phyloP scores from a whole-genome alignment of 1,284 basidiomycete species.

The Ceratobasidium sp. region DNA sequence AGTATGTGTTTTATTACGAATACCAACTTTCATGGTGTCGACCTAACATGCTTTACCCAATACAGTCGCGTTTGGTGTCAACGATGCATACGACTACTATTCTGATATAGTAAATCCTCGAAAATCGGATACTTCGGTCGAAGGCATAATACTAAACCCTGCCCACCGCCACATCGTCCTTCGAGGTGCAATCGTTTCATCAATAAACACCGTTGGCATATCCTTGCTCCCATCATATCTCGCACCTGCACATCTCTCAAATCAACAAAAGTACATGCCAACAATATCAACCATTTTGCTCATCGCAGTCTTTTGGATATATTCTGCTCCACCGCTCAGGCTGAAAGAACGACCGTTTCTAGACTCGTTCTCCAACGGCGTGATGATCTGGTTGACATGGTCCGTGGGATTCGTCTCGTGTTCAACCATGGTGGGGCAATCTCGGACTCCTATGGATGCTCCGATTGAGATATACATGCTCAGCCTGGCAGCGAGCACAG shows the following conservation, averaged over 20 bases:
- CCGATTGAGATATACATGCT: constrained; percentile 43
- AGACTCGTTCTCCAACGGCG: constrained; percentile 46
- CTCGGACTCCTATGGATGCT: not conserved
- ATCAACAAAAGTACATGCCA: not conserved
- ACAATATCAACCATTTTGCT: constrained; percentile 37
- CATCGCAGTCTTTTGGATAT: constrained; percentile 45
- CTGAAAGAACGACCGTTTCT: constrained; percentile 46
- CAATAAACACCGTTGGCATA: constrained; percentile 40
- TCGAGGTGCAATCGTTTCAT: constrained; percentile 43
- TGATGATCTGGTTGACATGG: constrained; percentile 45
- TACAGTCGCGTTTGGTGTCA: constrained; percentile 46
- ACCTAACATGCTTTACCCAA: not conserved
- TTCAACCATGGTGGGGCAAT: not conserved
- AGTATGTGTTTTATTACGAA: constrained; percentile 13
- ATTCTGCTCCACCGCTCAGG: constrained; percentile 45
- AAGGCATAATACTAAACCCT: constrained; percentile 44
- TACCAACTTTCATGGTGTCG: too few species aligned
- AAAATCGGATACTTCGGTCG: constrained; percentile 42
- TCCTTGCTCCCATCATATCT: constrained; percentile 14
- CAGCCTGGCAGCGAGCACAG: constrained; percentile 42
- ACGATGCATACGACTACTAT: constrained; percentile 46
- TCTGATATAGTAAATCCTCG: constrained; percentile 45
- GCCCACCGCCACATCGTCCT: constrained; percentile 43
- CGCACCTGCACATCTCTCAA: not conserved
- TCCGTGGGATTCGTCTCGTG: constrained; percentile 43